A percentile compares a stretch with the other conserved stretches of the same genome.
These are phyloP conservation scores for Globisporangium splendens DNA, from an alignment of 352 stramenopile genomes.

Conservation along the genomic window DNA sequence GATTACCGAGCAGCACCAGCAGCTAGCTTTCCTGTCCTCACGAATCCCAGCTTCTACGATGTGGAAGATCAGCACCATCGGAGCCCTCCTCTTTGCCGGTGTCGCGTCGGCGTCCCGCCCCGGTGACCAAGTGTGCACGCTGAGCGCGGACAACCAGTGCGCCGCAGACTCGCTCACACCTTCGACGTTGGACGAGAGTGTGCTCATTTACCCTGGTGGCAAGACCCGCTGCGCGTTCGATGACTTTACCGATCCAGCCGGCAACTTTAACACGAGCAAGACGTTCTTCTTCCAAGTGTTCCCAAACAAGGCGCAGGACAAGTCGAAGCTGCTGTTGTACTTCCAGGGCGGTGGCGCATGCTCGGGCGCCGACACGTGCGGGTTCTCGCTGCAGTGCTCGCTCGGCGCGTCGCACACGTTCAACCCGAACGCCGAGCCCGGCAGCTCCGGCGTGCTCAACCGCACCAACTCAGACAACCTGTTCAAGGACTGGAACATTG, in stretches of 20 bases:
- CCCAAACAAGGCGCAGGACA: constrained; percentile 22
- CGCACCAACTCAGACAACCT: constrained; percentile 27
- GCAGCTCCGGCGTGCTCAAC: constrained; percentile 29
- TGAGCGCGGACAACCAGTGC: constrained; percentile 19
- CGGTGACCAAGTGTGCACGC: constrained; percentile 18
- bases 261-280: constrained; percentile 7
- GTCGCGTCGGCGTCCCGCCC: constrained; percentile 7
- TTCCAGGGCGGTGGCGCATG: constrained; percentile 35
- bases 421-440: constrained; percentile 19
- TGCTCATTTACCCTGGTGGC: constrained; percentile 18
- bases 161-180: constrained; percentile 18
- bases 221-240: constrained; percentile 12
- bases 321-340: constrained; percentile 36
- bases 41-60: neutral
- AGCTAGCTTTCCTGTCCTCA: neutral
- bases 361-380: constrained; percentile 30
- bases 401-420: constrained; percentile 25
- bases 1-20: constrained; percentile 14
- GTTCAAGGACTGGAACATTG: constrained; percentile 43
- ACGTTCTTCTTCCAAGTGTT: constrained; percentile 45
- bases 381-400: constrained; percentile 28
- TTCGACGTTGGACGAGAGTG: constrained; percentile 17
- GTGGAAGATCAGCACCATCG: neutral
- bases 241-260: neutral
- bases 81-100: neutral